Evolutionary conservation across 768 basidiomycete species (phyloP), one percentile per base, ranked within the genome.

Genomic region (Leccinum boreale): DNA sequence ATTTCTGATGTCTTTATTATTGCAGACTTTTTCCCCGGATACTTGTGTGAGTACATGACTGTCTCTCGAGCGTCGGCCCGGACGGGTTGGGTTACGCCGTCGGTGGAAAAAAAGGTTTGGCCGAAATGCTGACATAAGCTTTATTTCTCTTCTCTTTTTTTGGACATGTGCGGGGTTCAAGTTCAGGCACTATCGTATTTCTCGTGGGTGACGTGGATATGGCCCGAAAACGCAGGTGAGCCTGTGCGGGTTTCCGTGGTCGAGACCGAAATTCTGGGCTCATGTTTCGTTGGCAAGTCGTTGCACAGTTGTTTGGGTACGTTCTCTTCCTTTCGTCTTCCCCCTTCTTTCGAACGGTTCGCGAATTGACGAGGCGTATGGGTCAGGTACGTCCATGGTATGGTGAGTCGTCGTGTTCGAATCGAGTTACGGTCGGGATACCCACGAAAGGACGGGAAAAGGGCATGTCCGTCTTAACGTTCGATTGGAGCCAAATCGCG

Each of bases 401-500:
- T 81, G 78, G 79, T 79, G 56, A 58, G 72, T 44, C 60, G 33
- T 33, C 33, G 31, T 54, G 5, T 44, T 17, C 15, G 5, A 11
- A 26, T 42, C 7, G 36, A 17, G 4, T 2, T 2, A 11, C 12
- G 7, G 14, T 29, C 1, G 24, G 47, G 23, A 23, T 55, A 44
- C 4, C 10, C 7, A 60, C 56, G 17, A 19, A 21, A 23, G 21
- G 12, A 7, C 35, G 28, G 2, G 5, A 29, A 21, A 44, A 72
- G 72, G 85, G 85, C 28, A 89, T 90, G 86, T 85, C 85, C 52
- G 65, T 90, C 51, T 66, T 91, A 59, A 89, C 89, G 45, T 90
- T 93, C 67, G 90, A 92, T 66, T 93, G 90, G 90, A 78, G 83
- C 17, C 86, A 89, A 71, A 84, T 87, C 57, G 70, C 72, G 67